Conservation (phyloP, 1,284 basidiomycete genomes). For the Naganishia liquefaciens region DNA sequence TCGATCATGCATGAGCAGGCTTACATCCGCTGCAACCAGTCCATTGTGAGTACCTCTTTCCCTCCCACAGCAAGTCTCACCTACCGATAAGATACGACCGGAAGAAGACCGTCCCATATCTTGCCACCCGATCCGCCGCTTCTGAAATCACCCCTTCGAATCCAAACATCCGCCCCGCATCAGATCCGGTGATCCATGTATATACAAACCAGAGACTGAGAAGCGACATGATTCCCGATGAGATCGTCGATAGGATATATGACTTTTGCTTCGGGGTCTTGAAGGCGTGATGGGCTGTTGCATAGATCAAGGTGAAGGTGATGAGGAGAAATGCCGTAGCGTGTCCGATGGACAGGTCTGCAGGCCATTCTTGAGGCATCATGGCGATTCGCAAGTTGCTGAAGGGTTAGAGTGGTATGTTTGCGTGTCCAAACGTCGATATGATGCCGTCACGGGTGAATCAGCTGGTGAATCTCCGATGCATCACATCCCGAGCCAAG, state of each 20-base stretch:
- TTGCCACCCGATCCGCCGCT: constrained; percentile 36
- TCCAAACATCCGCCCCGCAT: constrained; percentile 15
- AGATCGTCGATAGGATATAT: constrained; percentile 61
- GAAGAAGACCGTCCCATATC: constrained; percentile 44
- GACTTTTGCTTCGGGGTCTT: constrained; percentile 56
- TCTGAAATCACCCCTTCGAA: constrained; percentile 26
- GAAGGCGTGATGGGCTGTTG: constrained; percentile 50
- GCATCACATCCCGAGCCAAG: too few relatives aligned
- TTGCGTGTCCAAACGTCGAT: too few relatives aligned
- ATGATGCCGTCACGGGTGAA: too few relatives aligned
- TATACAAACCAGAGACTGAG: constrained; percentile 56
- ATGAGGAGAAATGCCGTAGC: not conserved
- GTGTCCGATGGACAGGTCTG: not conserved
- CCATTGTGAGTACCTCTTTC: not conserved
- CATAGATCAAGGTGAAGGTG: constrained; percentile 45
- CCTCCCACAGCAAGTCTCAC: constrained; percentile 24
- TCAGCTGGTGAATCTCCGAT: too few relatives aligned
- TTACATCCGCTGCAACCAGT: not conserved
- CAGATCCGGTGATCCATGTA: constrained; percentile 38
- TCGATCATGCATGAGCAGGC: not conserved
- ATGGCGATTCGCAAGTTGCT: too few relatives aligned
- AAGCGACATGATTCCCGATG: constrained; percentile 57
- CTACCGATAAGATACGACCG: constrained; percentile 49
- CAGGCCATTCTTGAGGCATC: too few relatives aligned
- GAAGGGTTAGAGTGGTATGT: too few relatives aligned